Evolutionary conservation across 345 rosid species (phyloP).

Genomic region (Eucalyptus marginata): DNA sequence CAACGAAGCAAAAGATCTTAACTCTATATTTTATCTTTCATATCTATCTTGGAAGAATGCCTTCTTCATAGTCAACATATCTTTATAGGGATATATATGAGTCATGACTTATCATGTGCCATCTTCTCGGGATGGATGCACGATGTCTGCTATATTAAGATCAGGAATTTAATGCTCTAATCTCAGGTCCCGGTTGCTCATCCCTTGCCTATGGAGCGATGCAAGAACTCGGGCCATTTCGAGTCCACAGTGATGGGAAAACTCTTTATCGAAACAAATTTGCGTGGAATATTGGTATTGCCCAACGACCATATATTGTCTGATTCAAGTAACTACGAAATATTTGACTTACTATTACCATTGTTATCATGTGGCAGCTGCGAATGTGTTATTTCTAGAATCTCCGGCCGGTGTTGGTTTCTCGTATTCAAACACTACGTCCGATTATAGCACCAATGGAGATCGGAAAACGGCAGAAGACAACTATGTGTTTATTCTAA

Average conservation of each 20-base stretch:
- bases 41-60: background rate
- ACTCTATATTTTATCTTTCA: background rate
- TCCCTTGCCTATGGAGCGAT: slow-evolving; percentile 35
- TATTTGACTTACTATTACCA: background rate
- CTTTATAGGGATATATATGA: background rate
- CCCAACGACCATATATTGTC: background rate
- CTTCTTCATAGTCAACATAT: background rate
- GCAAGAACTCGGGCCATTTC: slow-evolving; percentile 39
- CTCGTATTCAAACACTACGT: slow-evolving; percentile 66
- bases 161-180: background rate
- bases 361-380: slow-evolving; percentile 16
- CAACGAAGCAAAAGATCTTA: background rate
- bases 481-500: slow-evolving; percentile 48
- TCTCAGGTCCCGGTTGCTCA: slow-evolving; percentile 33
- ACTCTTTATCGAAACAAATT: slow-evolving; percentile 13
- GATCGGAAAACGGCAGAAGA: slow-evolving; percentile 54
- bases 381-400: slow-evolving; percentile 73
- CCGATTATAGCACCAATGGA: slow-evolving; percentile 38
- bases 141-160: background rate
- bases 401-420: slow-evolving; percentile 91
- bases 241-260: slow-evolving; percentile 27
- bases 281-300: slow-evolving; percentile 6
- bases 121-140: background rate
- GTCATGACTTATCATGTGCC: background rate
- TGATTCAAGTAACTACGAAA: background rate